Percentiles rank a stretch among this genome's conserved stretches.
These are phyloP conservation scores for Penicillium maclennaniae DNA, from an alignment of 495 filamentous ascomycete species.

Conservation along the genomic window DNA sequence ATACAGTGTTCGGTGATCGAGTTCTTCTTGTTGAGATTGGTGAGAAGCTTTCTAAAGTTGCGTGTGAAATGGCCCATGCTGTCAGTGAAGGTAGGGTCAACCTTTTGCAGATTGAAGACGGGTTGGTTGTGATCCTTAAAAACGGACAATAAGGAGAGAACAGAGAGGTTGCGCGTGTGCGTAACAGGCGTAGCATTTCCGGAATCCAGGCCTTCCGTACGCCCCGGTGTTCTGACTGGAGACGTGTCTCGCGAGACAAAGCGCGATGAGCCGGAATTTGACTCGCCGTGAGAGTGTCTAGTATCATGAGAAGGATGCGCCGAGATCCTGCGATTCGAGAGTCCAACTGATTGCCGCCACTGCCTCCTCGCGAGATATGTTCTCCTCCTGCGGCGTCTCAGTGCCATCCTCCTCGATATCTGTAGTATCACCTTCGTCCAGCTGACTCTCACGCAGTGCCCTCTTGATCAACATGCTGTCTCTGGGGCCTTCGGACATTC, in stretches of 20 bases:
- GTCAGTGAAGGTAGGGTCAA: conserved; percentile 68
- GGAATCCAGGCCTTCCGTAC: not conserved
- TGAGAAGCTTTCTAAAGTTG: conserved; percentile 52
- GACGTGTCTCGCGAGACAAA: not conserved
- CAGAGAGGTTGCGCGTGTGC: not conserved
- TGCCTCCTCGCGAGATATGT: not conserved
- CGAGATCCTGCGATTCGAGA: not conserved
- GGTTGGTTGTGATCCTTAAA: not conserved
- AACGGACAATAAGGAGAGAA: not conserved
- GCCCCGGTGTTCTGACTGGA: not conserved
- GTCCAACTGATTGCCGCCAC: not conserved
- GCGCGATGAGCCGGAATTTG: not conserved
- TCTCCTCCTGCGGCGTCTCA: not conserved
- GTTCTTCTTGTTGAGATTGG: conserved; percentile 46
- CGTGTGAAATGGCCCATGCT: conserved; percentile 53
- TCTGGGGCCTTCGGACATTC: not conserved
- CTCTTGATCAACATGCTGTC: conserved; percentile 7
- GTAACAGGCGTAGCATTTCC: not conserved
- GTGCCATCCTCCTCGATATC: not conserved
- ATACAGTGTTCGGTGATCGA: conserved; percentile 57
- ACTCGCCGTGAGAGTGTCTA: not conserved
- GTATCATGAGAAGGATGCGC: not conserved
- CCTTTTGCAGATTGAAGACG: conserved; percentile 55
- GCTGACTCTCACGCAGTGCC: conserved; percentile 12
- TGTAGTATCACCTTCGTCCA: not conserved